Evolutionary conservation across 352 stramenopile genomes (phyloP), one percentile per base, ranked within the genome.

Genomic region (Globisporangium camurandrum): DNA sequence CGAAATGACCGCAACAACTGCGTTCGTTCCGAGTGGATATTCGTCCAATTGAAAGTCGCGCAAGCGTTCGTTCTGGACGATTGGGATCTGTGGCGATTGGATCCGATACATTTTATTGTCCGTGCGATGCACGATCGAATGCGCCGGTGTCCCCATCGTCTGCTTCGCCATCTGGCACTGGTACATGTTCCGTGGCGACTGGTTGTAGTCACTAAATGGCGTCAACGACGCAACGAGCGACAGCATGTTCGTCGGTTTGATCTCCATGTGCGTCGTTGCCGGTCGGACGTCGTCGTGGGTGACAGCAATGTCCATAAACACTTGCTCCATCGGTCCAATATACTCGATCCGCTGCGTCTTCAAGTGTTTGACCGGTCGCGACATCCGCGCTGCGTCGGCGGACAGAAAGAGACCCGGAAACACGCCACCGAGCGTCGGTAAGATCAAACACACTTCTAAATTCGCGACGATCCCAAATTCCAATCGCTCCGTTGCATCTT

Each of bases 81-180:
- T 93, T 16, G 97, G 97, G 17, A 95, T 88, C 67, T 99, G 97
- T 14, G 97, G 96, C 38, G 89, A 98, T 72, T 99, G 93, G 41
- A 99, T 97, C 50, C 95, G 92, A 72, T 99, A 99, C 71, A 99
- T 86, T 61, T 99, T 99, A 78, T 98, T 99, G 68, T 99, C 97
- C 10, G 93, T 80, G 52, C 97, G 86, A 64, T 98, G 89, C 5
- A 87, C 79, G 49, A 98, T 85, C 48, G 95, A 98, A 66, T 99
- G 96, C n/a, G 84, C 86, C 17, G 96, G 95, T 22, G 96, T 99
- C 34, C 97, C 97, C 97, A 99, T 99, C 3, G 97, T 99, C 69
- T 99, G 97, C 76, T 99, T 99, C 34, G 95, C 97, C 97, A 99
- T 99, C 75, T 99, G 97, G 62, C 97, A 99, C 84, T 99, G 97